phyloP scores from a whole-genome alignment of 257 asterid genomes.

The Nicotiana knightiana region DNA sequence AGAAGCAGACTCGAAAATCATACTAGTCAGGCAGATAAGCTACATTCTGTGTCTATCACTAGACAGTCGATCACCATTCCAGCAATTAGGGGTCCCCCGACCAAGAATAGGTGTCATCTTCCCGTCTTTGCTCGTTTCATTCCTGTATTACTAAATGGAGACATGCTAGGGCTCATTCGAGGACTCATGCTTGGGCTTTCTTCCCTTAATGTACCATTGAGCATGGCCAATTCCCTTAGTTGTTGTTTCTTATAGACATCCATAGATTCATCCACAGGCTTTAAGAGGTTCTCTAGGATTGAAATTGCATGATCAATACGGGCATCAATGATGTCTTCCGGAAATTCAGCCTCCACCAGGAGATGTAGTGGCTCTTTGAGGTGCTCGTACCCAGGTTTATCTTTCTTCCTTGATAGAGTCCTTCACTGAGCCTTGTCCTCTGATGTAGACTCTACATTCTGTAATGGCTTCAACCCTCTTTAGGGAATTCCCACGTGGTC shows the following conservation, averaged over 20 bases:
- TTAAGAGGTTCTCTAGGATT: slow-evolving; percentile 59
- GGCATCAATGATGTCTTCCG: slow-evolving; percentile 58
- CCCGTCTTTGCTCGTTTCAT: slow-evolving; percentile 81
- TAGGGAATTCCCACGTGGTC: slow-evolving; percentile 82
- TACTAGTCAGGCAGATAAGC: background rate
- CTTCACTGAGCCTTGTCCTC: slow-evolving; percentile 81
- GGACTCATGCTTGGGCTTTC: slow-evolving; percentile 82
- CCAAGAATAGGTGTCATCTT: slow-evolving; percentile 17
- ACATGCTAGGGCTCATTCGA: slow-evolving; percentile 79
- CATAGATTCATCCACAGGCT: slow-evolving; percentile 80
- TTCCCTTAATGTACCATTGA: slow-evolving; percentile 67
- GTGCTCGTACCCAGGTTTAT: slow-evolving; percentile 76
- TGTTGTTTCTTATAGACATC: slow-evolving; percentile 71
- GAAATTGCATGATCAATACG: slow-evolving; percentile 64
- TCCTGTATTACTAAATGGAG: slow-evolving; percentile 59
- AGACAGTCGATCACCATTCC: slow-evolving; percentile 1
- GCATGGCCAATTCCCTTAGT: slow-evolving; percentile 65
- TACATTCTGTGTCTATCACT: background rate
- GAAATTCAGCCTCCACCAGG: slow-evolving; percentile 73
- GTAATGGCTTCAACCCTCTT: slow-evolving; percentile 74
- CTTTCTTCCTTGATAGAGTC: slow-evolving; percentile 68
- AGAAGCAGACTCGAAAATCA: background rate
- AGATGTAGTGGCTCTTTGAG: slow-evolving; percentile 81
- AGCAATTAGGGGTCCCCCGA: background rate
- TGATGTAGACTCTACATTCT: slow-evolving; percentile 69